Evolutionary conservation across 768 basidiomycete genomes (phyloP), one percentile per base, ranked within the genome.

Genomic region (Leucocoprinus birnbaumii): DNA sequence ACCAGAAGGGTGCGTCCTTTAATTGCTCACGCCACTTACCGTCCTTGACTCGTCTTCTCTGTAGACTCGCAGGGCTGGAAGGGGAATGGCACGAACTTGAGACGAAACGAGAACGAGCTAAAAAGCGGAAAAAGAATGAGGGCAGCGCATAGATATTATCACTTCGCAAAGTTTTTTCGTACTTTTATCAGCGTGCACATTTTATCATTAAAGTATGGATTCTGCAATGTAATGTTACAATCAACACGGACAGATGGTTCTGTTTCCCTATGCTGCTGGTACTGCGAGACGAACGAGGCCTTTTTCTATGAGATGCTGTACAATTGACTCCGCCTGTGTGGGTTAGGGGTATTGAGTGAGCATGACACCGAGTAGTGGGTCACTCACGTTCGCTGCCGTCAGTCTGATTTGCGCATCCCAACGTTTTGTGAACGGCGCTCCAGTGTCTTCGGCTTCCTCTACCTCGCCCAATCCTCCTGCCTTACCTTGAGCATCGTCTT

Each of bases 11-110:
- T 96, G 64, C 49, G 89, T 80, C 9, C n/a, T 16, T 31, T 31
- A 51, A 41, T 9, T 18, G 22, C 45, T n/a, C 51, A 10, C 16
- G 41, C 44, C 63, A 40, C 59, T 40, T 44, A 55, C 25, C 48
- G 24, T 18, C n/a, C n/a, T 11, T 40, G 27, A 34, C 38, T 46
- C 27, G 18, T 19, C 46, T 58, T 62, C 31, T 52, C 10, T 43
- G 46, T 59, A 95, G 94, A 50, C 71, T 98, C 55, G 80, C 87
- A 11, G 80, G 80, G 11, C 71, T 97, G 40, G 85, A 92, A 66
- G 96, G 97, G 43, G 97, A 98, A 68, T 98, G 95, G 91, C 97
- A 99, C 70, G 97, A 99, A 69, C 78, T 95, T 59, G 95, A 98
- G 68, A 91, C 92, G 11, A 99, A 98, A 70, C 80, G 86, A 54